Percentiles rank a stretch among this genome's conserved stretches.
Evolutionary conservation across 495 filamentous ascomycete genomes (phyloP).

Genomic region (Aspergillus heteromorphus): DNA sequence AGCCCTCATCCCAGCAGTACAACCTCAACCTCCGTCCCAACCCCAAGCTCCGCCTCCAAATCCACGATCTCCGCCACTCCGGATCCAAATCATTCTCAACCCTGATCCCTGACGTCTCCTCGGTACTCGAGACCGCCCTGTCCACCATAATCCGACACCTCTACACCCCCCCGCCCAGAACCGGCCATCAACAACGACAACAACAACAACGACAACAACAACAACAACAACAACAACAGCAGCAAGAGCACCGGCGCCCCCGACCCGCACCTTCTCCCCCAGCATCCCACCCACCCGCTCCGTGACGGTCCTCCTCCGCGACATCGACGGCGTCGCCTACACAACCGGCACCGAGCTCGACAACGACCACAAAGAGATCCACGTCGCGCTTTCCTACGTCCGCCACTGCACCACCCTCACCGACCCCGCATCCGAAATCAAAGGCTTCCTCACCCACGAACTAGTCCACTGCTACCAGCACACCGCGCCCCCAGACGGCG

Average conservation of each 20-base stretch:
- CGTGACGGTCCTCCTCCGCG: constrained; percentile 78
- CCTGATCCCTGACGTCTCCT: constrained; percentile 49
- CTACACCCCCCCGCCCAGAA: constrained; percentile 42
- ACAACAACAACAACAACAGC: too few species aligned
- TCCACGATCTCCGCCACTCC: constrained; percentile 62
- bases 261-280: constrained; percentile 22
- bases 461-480: constrained; percentile 96
- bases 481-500: constrained; percentile 45
- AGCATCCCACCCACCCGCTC: constrained; percentile 58
- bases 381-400: constrained; percentile 79
- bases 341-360: constrained; percentile 81
- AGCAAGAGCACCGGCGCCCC: too few species aligned
- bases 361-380: constrained; percentile 89
- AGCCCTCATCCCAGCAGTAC: neutral
- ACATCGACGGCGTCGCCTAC: constrained; percentile 81
- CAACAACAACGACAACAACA: too few species aligned
- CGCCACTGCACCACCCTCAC: constrained; percentile 34
- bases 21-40: constrained; percentile 29
- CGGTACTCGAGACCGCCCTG: constrained; percentile 57
- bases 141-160: constrained; percentile 58
- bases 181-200: neutral
- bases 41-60: constrained; percentile 65
- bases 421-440: constrained; percentile 56
- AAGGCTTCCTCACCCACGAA: constrained; percentile 84
- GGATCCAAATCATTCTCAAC: constrained; percentile 59